Evolutionary conservation across 2,329 filamentous ascomycete genomes (phyloP), one percentile per base, ranked within the genome.

Genomic region (Cordyceps tenuipes): DNA sequence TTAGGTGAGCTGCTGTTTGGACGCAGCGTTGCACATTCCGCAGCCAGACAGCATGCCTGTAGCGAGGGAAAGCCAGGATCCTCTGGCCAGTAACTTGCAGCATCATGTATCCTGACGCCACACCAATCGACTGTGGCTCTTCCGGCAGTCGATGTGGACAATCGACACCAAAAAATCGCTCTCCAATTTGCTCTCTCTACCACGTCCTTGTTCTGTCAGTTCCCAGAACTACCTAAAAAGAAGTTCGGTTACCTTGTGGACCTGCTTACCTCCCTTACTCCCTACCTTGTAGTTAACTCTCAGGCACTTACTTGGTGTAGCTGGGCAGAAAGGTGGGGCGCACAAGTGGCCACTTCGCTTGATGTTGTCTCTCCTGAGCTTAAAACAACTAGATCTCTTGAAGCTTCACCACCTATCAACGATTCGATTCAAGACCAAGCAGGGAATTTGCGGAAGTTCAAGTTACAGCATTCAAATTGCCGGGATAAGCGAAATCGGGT

Each of bases 241-340:
- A 12, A 36, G 10, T 13, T 36, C 2, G 12, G 34, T 36, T 9
- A 36, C 34, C 34, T 36, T 36, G 34, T 36, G 34, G 34, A 36
- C 34, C 34, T 36, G 34, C 34, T 13, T 36, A 36, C 13, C 2
- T 36, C 34, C 34, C n/a, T n/a, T n/a, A n/a, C n/a, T n/a, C n/a
- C n/a, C n/a, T 23, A 23, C 23, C 4, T 23, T 23, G 23, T 23
- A 36, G 12, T 10, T 10, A 13, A 36, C 34, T 36, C 2, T 12
- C 10, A 46, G 43, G n/a, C n/a, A 46, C 43, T 4, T 23, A 23
- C 23, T 23, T 46, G n/a, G 47, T 29, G 29, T 17, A 51, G 46
- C 55, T 47, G 39, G 56, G 17, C 17, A 34, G 47, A 58, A 59
- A 59, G 15, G 57, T 59, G 57, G 57, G 57, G 39, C 57, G 9